Base-by-base conservation (phyloP, 805 yeast genomes). In the Candida silvatica region DNA sequence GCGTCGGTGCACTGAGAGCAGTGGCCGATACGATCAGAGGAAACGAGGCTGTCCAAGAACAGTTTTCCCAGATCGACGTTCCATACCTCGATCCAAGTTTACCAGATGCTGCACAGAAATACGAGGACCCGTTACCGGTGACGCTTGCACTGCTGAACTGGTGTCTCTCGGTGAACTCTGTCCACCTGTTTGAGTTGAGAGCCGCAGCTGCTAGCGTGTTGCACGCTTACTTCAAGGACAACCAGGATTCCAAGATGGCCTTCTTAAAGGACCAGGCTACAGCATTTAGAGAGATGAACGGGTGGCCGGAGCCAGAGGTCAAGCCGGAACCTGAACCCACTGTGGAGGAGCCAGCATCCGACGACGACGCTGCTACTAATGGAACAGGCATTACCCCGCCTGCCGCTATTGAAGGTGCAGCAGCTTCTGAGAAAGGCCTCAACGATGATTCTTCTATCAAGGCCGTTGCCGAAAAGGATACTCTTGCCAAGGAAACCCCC, bases 161-260 rank as follows among this genome's bases (percentile, higher is more conserved):
- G 98, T 68, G 85, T 23, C 58, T 90, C 6, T 70, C 65, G 39
- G 73, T 78, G 4, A 84, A 83, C 43, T 85, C 97, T 0, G 82
- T 87, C 3, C 96, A 88, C 47, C 60, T 77, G 1, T 92, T 92
- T 54, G 88, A 84, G 41, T 69, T 87, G 5, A 67, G 98, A 45
- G 72, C 77, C 7, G 87, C 87, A 2, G 73, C 96, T 4, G 65
- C 74, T 4, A 58, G 65, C 27, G 71, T 85, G 27, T 56, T 92
- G 27, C 74, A 73, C 34, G 77, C 90, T 1, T 84, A 77, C 42
- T 74, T 88, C 38, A 58, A 67, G 38, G 73, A 72, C 18, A 88
- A 86, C 48, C 51, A 59, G 2, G 77, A 71, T 11, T 74, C 83
- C 0, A 79, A 79, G 51, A 37, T 52, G 3, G 69, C 72, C 0